Base-by-base conservation (phyloP, 441 rosid genomes). In the Melastoma candidum region DNA sequence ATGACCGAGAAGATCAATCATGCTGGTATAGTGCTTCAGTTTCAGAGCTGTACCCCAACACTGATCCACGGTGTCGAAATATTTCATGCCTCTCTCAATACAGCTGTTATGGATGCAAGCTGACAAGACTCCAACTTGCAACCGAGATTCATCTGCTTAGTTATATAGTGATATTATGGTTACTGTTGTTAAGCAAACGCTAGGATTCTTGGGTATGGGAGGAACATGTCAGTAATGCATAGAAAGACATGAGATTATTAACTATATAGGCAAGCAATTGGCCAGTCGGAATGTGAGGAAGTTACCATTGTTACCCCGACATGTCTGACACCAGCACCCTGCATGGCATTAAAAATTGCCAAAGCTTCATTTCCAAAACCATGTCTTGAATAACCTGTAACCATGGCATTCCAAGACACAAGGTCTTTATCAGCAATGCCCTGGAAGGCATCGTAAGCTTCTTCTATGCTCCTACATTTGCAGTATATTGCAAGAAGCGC, bases 351-450 rank as follows among this genome's bases (percentile, higher is more conserved):
- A 44, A 54, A 62, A 74, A 73, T 44, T 2, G 83, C 75, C 58
- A 78, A 57, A 44, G 83, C 78, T 58, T 73, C 68, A 50, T 64
- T 52, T 6, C 83, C 76, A 5, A 73, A 75, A 39, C 83, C 80
- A 55, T 78, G 76, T 51, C 78, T 73, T 50, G 83, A 66, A 51
- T 75, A 78, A 51, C 80, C 83, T 26, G 71, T 54, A 64, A 78
- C 64, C 68, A 74, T 71, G 7, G 83, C 75, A 55, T 62, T 62
- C 66, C 66, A 62, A 0, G 66, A 62, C 17, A 62, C 66, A 54
- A 62, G 46, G 17, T 85, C 90, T 54, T 74, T 83, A 41, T 77
- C 77, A 44, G 41, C 27, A 75, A 85, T 79, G 62, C 77, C 87
- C 65, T 72, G 64, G 59, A 83, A 82, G 65, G 74, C 73, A 59